Evolutionary conservation across 2,329 filamentous ascomycete species (phyloP), one percentile per base, ranked within the genome.

Genomic region (Botrytis aclada): DNA sequence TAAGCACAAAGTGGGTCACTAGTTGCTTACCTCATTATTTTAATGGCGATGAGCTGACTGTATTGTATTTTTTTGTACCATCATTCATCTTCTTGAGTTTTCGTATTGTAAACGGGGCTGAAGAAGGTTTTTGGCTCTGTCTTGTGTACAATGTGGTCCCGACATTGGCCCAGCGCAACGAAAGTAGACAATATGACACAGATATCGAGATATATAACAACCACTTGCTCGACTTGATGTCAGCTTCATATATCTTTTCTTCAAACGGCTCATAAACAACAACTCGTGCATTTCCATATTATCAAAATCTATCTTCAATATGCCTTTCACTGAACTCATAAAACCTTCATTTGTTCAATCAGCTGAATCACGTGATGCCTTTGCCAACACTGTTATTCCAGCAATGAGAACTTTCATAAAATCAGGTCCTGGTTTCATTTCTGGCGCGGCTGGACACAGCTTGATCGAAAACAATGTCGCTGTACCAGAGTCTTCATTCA

Each of bases 271-370:
- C 34, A 37, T 18, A 22, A 34, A 10, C 2, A 8, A 29, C 43
- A 34, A 56, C 7, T 39, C 4, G 9, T 20, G 14, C 12, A n/a
- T 1, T 1, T 25, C 9, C 25, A 6, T 41, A 2, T 29, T 4
- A 25, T 9, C 20, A 10, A 34, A 20, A 51, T n/a, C 29, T 41
- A 61, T 43, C 34, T 18, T 32, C 54, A 65, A 64, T 7, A 71
- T 71, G 69, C 34, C 60, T 54, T 43, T 71, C 45, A 65, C 58
- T 0, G 70, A 71, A 18, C 22, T 71, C 39, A 9, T 58, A 2
- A 56, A 22, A 12, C 45, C 69, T 16, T 22, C n/a, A 20, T 8
- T 58, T 1, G 18, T 34, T 22, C 70, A 65, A 65, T 32, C 61
- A 29, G 37, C 25, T n/a, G 47, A 45, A 60, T 29, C 61, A 56